A percentile compares a stretch with the other conserved stretches of the same genome.
phyloP scores from a whole-genome alignment of 306 rosid genomes.

The Comarum palustre region DNA sequence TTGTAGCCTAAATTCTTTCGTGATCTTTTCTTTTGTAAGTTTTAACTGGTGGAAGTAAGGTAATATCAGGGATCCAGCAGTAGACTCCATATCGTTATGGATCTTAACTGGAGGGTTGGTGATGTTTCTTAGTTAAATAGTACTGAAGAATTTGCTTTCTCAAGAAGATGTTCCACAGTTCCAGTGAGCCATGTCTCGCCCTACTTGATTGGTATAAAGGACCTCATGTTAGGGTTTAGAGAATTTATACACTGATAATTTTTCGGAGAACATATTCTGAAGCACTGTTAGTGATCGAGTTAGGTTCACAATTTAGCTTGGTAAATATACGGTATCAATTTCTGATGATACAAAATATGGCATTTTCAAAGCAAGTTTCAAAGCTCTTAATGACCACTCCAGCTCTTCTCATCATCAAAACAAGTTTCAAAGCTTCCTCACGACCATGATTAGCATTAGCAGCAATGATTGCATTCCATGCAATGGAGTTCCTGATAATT shows the following conservation, averaged over 20 bases:
- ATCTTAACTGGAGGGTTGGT: background rate
- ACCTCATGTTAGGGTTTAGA: background rate
- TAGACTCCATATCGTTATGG: background rate
- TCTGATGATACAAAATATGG: background rate
- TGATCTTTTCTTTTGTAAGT: background rate
- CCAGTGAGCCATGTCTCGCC: too few relatives aligned
- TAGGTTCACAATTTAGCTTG: constrained; percentile 7
- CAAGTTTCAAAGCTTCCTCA: constrained; percentile 70
- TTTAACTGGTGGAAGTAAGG: background rate
- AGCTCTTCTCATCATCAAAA: constrained; percentile 51
- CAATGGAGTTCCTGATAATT: constrained; percentile 50
- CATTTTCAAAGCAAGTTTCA: too few relatives aligned
- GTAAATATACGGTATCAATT: background rate
- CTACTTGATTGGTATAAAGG: too few relatives aligned
- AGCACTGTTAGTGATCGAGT: too few relatives aligned
- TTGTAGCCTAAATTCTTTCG: background rate
- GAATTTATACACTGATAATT: background rate
- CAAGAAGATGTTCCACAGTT: too few relatives aligned
- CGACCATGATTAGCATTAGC: constrained; percentile 69
- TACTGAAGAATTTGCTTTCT: too few relatives aligned
- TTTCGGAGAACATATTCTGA: background rate
- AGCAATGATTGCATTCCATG: constrained; percentile 84
- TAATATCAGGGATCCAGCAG: background rate
- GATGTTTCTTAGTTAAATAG: background rate
- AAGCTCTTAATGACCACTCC: too few relatives aligned